These are phyloP conservation scores for Carex kokanica DNA, from an alignment of 176 grass and related monocot genomes.

Conservation along the genomic window DNA sequence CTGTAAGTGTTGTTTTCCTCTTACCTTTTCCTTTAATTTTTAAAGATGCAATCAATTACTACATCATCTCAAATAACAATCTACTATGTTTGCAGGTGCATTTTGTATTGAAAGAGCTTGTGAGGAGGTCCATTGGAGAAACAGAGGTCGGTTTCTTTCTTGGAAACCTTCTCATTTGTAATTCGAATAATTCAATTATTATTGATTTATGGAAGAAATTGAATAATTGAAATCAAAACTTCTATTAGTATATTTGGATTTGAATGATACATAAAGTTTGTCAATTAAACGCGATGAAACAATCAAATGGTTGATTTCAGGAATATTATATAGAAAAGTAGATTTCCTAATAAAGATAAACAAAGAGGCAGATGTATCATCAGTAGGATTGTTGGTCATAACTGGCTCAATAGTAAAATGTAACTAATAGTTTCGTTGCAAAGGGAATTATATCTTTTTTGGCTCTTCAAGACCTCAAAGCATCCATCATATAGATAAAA, in stretches of 20 bases:
- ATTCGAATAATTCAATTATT: not conserved
- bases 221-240: not conserved
- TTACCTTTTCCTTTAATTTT: slow-evolving; percentile 20
- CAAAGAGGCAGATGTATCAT: not conserved
- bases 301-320: not conserved
- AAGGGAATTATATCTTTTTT: not conserved
- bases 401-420: not conserved
- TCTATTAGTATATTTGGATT: not conserved
- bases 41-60: not conserved
- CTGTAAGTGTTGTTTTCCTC: slow-evolving; percentile 46
- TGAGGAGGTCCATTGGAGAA: slow-evolving; percentile 81
- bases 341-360: not conserved
- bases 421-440: not conserved
- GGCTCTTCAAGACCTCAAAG: not conserved
- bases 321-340: not conserved
- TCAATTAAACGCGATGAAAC: no score
- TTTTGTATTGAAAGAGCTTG: slow-evolving; percentile 95
- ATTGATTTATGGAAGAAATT: not conserved
- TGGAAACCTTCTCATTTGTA: slow-evolving; percentile 2
- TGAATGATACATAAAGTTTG: not conserved
- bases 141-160: slow-evolving; percentile 58
- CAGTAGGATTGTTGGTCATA: not conserved
- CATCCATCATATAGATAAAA: not conserved
- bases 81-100: slow-evolving; percentile 63
- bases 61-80: slow-evolving; percentile 24